Percentiles rank a stretch among this genome's conserved stretches.
These are phyloP conservation scores for Neurospora pannonica DNA, from an alignment of 495 filamentous ascomycete genomes.

Conservation along the genomic window DNA sequence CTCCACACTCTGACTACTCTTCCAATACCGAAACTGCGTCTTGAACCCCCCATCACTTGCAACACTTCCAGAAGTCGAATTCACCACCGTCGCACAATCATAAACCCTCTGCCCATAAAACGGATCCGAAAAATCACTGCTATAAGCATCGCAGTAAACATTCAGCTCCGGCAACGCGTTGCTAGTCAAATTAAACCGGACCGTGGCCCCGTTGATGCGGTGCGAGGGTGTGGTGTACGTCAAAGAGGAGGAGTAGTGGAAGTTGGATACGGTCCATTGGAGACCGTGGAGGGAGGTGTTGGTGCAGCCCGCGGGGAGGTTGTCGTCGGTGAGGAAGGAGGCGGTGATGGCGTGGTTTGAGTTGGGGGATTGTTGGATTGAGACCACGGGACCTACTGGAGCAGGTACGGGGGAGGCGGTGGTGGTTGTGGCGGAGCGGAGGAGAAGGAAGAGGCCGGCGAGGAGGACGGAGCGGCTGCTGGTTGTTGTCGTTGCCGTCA, in stretches of 20 bases:
- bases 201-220: constrained; percentile 2
- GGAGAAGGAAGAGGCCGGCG: not conserved
- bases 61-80: not conserved
- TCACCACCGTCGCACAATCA: not conserved
- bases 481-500: not conserved
- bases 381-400: not conserved
- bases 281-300: not conserved
- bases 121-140: not conserved
- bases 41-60: not conserved
- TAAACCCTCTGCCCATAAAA: not conserved
- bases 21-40: not conserved
- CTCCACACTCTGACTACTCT: not conserved
- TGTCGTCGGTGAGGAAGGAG: not conserved
- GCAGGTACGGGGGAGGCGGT: not conserved
- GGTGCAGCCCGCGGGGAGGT: not conserved
- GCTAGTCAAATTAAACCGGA: constrained; percentile 13
- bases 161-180: constrained; percentile 1
- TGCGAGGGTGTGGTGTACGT: constrained; percentile 6
- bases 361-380: not conserved
- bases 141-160: not conserved
- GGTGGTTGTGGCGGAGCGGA: not conserved
- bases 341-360: not conserved
- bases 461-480: not conserved
- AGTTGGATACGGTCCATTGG: constrained; percentile 5
- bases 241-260: constrained; percentile 6